Evolutionary conservation across 352 stramenopile species (phyloP), one percentile per base, ranked within the genome.

Genomic region (Globisporangium takayamanum): DNA sequence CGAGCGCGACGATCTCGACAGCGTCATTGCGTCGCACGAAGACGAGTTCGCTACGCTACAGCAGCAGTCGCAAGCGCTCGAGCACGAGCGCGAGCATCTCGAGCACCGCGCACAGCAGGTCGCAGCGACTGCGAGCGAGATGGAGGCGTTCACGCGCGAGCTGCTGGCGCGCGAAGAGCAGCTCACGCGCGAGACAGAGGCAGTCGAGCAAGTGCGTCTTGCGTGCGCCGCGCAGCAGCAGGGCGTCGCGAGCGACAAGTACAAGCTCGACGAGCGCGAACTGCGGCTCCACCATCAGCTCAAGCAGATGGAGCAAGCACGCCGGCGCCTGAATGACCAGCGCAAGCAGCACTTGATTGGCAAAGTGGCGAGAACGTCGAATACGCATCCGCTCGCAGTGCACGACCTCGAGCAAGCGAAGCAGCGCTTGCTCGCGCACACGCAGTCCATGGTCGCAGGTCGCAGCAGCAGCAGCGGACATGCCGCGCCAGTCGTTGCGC

Each of bases 211-310:
- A 10, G 50, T 37, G n/a, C 16, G 25, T 28, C 20, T 55, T 33
- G 68, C 72, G 11, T 58, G 74, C 46, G 37, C 59, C 4, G 57
- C 58, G 5, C 60, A 67, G n/a, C 62, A 79, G 37, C 60, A 79
- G 52, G 44, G 64, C 11, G 62, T 76, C 26, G 64, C n/a, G 57
- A 73, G 56, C 52, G 82, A 80, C 50, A 71, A 69, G 20, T 62
- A 64, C 3, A 67, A 74, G n/a, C 41, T 92, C 7, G 65, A 78
- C n/a, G 66, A 79, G 37, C 76, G 80, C 10, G 75, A 87, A 50
- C 39, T 65, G 16, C 67, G 76, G 8, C 49, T 90, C 36, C 72
- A 85, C 49, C 45, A 60, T 3, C 78, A 88, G 53, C 70, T 85
- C 46, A 69, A 74, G 52, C 78, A 88, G 46, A 68, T 87, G 58